These are phyloP conservation scores for Begonia peltatifolia DNA, from an alignment of 306 rosid genomes.

Conservation along the genomic window DNA sequence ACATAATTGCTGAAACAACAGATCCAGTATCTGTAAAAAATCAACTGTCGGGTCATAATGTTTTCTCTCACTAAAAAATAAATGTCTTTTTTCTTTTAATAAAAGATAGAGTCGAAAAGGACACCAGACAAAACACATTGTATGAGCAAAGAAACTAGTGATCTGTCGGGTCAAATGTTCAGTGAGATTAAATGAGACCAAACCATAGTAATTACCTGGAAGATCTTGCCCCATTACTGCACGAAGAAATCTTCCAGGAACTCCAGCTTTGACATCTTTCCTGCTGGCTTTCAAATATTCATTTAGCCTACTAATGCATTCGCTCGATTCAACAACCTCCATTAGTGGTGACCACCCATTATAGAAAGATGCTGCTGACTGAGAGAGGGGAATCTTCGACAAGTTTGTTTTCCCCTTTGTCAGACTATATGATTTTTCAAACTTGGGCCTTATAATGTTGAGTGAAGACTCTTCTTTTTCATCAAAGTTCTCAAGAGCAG, in stretches of 20 bases:
- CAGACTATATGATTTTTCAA: constrained; percentile 30
- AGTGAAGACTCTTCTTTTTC: constrained; percentile 13
- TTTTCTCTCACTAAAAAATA: too few species aligned
- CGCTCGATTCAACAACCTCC: constrained; percentile 60
- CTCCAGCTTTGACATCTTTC: constrained; percentile 61
- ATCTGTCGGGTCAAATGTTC: not conserved
- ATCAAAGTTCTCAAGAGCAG: constrained; percentile 16
- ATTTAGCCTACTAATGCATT: constrained; percentile 43
- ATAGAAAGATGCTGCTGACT: constrained; percentile 59
- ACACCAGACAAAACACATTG: too few species aligned
- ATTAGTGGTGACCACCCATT: constrained; percentile 44
- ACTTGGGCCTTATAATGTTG: constrained; percentile 7
- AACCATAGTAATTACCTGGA: constrained; percentile 34
- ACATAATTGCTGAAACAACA: constrained; percentile 58
- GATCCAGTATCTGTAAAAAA: constrained; percentile 52
- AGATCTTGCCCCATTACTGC: constrained; percentile 51
- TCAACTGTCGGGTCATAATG: not conserved
- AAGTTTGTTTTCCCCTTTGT: constrained; percentile 31
- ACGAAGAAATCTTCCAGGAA: constrained; percentile 57
- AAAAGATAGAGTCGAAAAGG: too few species aligned
- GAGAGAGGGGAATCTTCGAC: constrained; percentile 39
- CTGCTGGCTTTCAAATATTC: constrained; percentile 45
- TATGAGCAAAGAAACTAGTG: too few species aligned
- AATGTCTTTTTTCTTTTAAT: too few species aligned
- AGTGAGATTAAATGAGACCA: not conserved